Conservation (phyloP, 2,329 filamentous ascomycete genomes). For the Alternaria infectoria region DNA sequence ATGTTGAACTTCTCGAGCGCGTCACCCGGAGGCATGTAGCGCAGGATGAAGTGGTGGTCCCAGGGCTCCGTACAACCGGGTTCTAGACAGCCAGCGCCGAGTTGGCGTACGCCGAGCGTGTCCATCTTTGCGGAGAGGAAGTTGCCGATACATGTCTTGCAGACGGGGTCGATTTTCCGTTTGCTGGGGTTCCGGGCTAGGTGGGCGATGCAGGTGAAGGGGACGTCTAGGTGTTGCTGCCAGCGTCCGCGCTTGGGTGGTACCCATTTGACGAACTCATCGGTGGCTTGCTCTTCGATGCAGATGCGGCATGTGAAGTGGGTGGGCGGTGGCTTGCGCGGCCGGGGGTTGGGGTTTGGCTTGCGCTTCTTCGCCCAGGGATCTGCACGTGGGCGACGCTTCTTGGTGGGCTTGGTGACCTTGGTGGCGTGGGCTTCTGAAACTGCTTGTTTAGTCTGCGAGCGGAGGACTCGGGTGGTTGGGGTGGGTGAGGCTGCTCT, state of each 20-base stretch:
- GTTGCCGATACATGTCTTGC: constrained; percentile 33
- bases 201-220: constrained; percentile 29
- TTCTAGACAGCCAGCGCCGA: constrained; percentile 31
- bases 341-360: constrained; percentile 11
- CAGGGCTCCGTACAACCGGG: constrained; percentile 28
- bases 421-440: background rate
- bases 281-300: constrained; percentile 20
- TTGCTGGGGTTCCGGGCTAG: constrained; percentile 26
- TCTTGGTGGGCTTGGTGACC: constrained; percentile 5
- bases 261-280: constrained; percentile 28
- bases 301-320: constrained; percentile 37
- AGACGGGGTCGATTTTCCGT: constrained; percentile 33
- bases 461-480: constrained; percentile 18
- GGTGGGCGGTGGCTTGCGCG: constrained; percentile 17
- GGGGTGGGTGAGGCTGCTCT: background rate
- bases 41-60: constrained; percentile 23
- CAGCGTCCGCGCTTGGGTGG: constrained; percentile 5
- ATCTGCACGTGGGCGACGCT: constrained; percentile 19
- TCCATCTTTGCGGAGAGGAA: constrained; percentile 30
- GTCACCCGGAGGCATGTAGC: constrained; percentile 23
- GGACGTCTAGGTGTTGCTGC: constrained; percentile 11
- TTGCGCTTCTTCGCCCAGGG: constrained; percentile 33
- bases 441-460: constrained; percentile 11
- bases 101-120: constrained; percentile 24
- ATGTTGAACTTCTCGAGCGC: constrained; percentile 32